phyloP scores from a whole-genome alignment of 208 protist species.

The Strigomonas culicis region DNA sequence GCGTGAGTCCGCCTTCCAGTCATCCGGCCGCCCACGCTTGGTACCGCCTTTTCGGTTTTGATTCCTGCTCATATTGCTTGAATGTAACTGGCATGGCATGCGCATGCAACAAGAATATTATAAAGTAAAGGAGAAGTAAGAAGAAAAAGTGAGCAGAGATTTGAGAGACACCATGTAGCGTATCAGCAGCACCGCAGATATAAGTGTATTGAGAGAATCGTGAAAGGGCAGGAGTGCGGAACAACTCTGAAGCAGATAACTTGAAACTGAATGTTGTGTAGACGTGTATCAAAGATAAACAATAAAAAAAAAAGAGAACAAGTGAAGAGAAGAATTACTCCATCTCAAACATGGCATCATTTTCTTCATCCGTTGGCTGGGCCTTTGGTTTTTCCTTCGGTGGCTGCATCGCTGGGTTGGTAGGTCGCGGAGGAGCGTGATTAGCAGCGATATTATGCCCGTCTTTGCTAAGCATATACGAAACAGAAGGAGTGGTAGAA shows the following conservation, averaged over 20 bases:
- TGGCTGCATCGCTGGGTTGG: slow-evolving; percentile 27
- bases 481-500: slow-evolving; percentile 86
- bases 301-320: slow-evolving; percentile 3
- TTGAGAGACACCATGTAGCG: slow-evolving; percentile 9
- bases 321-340: slow-evolving; percentile 43
- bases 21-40: slow-evolving; percentile 54
- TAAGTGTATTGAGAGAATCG: background rate
- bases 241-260: background rate
- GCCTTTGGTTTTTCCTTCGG: slow-evolving; percentile 48
- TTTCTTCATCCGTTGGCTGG: slow-evolving; percentile 22
- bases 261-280: background rate
- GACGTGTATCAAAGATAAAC: background rate
- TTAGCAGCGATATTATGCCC: slow-evolving; percentile 68
- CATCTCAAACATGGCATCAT: slow-evolving; percentile 87
- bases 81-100: background rate
- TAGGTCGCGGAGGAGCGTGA: slow-evolving; percentile 19
- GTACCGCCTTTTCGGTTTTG: slow-evolving; percentile 60
- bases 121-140: background rate
- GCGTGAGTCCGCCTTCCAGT: slow-evolving; percentile 64
- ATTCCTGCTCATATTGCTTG: slow-evolving; percentile 53
- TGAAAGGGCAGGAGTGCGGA: background rate
- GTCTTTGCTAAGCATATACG: slow-evolving; percentile 89
- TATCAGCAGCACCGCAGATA: too few species aligned
- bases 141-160: slow-evolving; percentile 5
- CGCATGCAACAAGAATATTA: slow-evolving; percentile 8